Conservation (phyloP, 2,329 filamentous ascomycete genomes). For the Colletotrichum sp. region DNA sequence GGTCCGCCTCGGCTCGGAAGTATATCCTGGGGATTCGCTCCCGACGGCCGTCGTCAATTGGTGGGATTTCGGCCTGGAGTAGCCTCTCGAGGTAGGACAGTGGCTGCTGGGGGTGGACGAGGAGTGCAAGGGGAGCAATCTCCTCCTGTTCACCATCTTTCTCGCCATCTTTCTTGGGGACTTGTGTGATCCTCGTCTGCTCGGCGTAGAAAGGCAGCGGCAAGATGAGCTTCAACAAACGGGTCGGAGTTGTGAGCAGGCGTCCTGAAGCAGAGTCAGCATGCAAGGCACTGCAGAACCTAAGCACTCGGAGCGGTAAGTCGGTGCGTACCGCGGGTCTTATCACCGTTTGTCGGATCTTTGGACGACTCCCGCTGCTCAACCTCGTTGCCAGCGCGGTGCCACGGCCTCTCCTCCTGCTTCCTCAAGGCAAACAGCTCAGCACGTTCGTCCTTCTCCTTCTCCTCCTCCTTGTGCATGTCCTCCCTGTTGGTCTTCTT, state of each 20-base stretch:
- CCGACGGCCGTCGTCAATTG: conserved; percentile 66
- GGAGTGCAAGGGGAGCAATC: conserved; percentile 83
- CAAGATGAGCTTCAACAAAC: conserved; percentile 80
- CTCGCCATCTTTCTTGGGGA: conserved; percentile 16
- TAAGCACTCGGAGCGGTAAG: neutral
- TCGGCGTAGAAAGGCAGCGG: conserved; percentile 59
- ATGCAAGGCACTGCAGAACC: neutral
- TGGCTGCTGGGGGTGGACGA: conserved; percentile 89
- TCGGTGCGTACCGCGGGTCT: conserved; percentile 33
- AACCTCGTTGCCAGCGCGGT: conserved; percentile 62
- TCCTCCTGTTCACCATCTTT: conserved; percentile 32
- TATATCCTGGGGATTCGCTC: conserved; percentile 76
- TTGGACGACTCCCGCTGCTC: conserved; percentile 35
- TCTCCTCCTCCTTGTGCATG: conserved; percentile 25
- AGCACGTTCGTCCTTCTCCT: conserved; percentile 38
- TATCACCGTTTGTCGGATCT: conserved; percentile 26
- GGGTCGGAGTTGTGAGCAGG: conserved; percentile 79
- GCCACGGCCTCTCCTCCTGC: conserved; percentile 69
- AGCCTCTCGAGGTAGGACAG: conserved; percentile 88
- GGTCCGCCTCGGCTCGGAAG: conserved; percentile 79
- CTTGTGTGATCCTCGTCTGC: neutral
- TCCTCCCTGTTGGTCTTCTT: conserved; percentile 26
- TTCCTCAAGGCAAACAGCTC: conserved; percentile 53
- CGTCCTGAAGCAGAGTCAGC: conserved; percentile 57
- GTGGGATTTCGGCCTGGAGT: conserved; percentile 85